Evolutionary conservation across 2,329 filamentous ascomycete genomes (phyloP), one percentile per base, ranked within the genome.

Genomic region (Monosporascus sp.): DNA sequence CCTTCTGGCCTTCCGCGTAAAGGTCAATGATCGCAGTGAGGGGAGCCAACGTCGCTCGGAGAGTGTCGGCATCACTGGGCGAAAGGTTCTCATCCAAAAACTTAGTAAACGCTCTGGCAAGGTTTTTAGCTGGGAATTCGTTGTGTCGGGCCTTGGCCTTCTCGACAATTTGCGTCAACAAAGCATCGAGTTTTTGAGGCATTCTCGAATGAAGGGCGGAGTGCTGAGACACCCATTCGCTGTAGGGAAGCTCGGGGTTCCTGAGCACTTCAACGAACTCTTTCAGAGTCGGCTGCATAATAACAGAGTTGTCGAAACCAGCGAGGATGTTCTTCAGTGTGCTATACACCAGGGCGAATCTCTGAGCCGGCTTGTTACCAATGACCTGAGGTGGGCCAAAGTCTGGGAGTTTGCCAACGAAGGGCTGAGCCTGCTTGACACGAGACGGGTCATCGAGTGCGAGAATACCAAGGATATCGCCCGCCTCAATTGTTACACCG

Each of bases 401-500:
- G 51, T 90, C 84, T 52, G 94, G 93, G 27, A 99, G 85, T 70
- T 95, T 90, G 50, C 90, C 93, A 46, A 94, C 80, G 80, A 96
- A 99, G 45, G 91, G 89, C 73, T 95, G 88, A 0, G 94, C 94
- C 67, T 96, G 92, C 82, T 99, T 97, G 68, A 99, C 92, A 65
- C 92, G 91, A 63, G 88, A 91, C 4, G 94, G 94, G 71, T 99
- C 94, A 68, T 99, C 94, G 37, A 99, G 81, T 58, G 93, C 88
- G 26, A 99, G 83, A 59, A 99, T 97, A 76, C 92, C 94, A n/a
- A 99, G 84, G 56, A 99, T 97, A 70, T 99, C 94, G 73, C 94
- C 94, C 69, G 94, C 94, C 73, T 97, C 92, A 48, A 99, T 88
- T 19, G 91, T 95, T n/a, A 94, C 90, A 71, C 94, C 94, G 58